Evolutionary conservation across 2,329 filamentous ascomycete species (phyloP).

Genomic region (Plenodomus lindquistii): DNA sequence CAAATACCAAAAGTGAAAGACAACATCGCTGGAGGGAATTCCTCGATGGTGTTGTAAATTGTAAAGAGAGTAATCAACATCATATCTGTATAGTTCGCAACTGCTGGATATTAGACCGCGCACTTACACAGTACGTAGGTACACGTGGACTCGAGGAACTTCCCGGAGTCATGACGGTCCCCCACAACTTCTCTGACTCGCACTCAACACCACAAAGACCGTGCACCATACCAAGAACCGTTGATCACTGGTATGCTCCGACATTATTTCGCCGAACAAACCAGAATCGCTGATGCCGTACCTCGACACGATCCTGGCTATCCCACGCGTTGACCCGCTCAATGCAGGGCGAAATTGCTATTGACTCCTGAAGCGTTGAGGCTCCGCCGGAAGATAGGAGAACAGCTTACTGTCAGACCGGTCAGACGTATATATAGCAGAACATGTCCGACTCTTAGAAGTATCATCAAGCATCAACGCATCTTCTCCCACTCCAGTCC

Average conservation of each 20-base stretch:
- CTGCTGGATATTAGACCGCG: no score
- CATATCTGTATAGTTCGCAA: no score
- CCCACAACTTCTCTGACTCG: background rate
- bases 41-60: no score
- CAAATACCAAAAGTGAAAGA: no score
- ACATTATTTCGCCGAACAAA: background rate
- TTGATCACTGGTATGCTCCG: constrained; percentile 1
- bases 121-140: background rate
- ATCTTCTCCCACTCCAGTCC: constrained; percentile 1
- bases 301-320: constrained; percentile 5
- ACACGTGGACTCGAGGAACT: background rate
- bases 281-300: background rate
- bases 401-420: background rate
- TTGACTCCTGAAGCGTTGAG: background rate
- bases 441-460: background rate
- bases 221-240: constrained; percentile 2
- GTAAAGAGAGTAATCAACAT: no score
- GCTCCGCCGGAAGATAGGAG: background rate
- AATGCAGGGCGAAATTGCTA: background rate
- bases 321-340: constrained; percentile 1
- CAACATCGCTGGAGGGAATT: no score
- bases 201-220: background rate
- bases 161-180: background rate
- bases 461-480: background rate
- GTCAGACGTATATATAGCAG: background rate